Evolutionary conservation across 352 stramenopile genomes (phyloP).

Genomic region (Pythium oligandrum): DNA sequence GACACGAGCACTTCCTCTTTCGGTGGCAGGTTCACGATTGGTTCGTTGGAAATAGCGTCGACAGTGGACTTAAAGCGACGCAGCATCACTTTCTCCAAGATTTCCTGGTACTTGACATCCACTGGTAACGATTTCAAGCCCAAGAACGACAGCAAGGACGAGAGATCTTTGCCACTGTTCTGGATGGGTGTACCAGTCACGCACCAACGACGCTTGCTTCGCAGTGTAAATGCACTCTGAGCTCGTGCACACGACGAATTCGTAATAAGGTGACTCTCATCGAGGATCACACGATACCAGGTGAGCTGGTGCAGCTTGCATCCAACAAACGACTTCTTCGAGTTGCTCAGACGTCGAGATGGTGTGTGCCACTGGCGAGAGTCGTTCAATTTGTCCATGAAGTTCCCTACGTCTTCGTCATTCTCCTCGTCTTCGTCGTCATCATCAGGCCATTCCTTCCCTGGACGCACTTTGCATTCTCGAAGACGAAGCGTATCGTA

Average conservation of each 20-base stretch:
- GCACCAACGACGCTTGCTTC: slow-evolving; percentile 77
- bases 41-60: slow-evolving; percentile 34
- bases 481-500: slow-evolving; percentile 75
- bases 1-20: slow-evolving; percentile 60
- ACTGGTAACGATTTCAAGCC: slow-evolving; percentile 39
- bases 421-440: slow-evolving; percentile 20
- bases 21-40: slow-evolving; percentile 49
- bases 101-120: slow-evolving; percentile 57
- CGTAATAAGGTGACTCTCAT: slow-evolving; percentile 88
- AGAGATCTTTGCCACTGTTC: slow-evolving; percentile 83
- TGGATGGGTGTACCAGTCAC: slow-evolving; percentile 90
- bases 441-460: not conserved
- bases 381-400: slow-evolving; percentile 15
- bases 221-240: slow-evolving; percentile 52
- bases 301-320: slow-evolving; percentile 74
- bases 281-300: slow-evolving; percentile 86
- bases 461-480: slow-evolving; percentile 50
- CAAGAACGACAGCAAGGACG: slow-evolving; percentile 85
- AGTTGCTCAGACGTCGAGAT: slow-evolving; percentile 13
- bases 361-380: slow-evolving; percentile 16
- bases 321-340: slow-evolving; percentile 21
- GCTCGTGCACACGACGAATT: slow-evolving; percentile 72
- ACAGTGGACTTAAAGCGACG: slow-evolving; percentile 79
- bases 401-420: slow-evolving; percentile 12
- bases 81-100: slow-evolving; percentile 81